phyloP scores from a whole-genome alignment of 371 early-diverging fungal genomes.

The Quaeritorhiza haematococci region DNA sequence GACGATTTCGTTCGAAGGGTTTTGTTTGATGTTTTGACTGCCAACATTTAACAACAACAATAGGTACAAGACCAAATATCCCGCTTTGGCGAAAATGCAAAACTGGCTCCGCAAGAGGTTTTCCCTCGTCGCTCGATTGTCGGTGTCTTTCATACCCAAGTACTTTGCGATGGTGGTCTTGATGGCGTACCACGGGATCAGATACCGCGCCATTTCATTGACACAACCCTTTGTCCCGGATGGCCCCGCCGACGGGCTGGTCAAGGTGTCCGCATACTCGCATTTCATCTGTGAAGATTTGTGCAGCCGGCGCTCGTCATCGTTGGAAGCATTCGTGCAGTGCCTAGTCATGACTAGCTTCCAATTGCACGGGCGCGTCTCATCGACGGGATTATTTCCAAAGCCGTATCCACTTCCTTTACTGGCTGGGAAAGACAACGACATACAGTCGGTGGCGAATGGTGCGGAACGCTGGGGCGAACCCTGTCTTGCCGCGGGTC shows the following conservation, averaged over 20 bases:
- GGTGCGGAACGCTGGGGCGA: conserved; percentile 4
- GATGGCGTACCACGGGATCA: conserved; percentile 68
- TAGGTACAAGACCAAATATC: conserved; percentile 46
- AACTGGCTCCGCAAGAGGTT: conserved; percentile 76
- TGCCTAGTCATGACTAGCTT: conserved; percentile 71
- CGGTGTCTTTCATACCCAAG: conserved; percentile 83
- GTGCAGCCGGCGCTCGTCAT: conserved; percentile 7
- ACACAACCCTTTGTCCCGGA: conserved; percentile 57
- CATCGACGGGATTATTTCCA: conserved; percentile 77
- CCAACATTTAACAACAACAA: too few species aligned
- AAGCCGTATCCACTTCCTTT: conserved; percentile 25
- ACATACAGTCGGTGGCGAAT: conserved; percentile 2
- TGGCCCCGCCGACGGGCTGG: not conserved
- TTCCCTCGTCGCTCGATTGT: conserved; percentile 58
- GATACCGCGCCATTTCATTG: conserved; percentile 50
- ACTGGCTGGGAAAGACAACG: not conserved
- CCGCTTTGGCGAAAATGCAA: conserved; percentile 42
- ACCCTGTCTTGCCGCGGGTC: conserved; percentile 84
- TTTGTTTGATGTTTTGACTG: too few species aligned
- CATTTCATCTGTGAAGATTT: conserved; percentile 13
- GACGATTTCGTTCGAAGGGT: too few species aligned
- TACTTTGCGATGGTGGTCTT: conserved; percentile 83
- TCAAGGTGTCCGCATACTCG: not conserved
- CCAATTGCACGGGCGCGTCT: conserved; percentile 74
- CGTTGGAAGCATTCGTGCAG: conserved; percentile 52